Percentiles rank a stretch among this genome's conserved stretches.
Conservation (phyloP, 139 green algal genomes). For the Chlamydomonas urium region DNA sequence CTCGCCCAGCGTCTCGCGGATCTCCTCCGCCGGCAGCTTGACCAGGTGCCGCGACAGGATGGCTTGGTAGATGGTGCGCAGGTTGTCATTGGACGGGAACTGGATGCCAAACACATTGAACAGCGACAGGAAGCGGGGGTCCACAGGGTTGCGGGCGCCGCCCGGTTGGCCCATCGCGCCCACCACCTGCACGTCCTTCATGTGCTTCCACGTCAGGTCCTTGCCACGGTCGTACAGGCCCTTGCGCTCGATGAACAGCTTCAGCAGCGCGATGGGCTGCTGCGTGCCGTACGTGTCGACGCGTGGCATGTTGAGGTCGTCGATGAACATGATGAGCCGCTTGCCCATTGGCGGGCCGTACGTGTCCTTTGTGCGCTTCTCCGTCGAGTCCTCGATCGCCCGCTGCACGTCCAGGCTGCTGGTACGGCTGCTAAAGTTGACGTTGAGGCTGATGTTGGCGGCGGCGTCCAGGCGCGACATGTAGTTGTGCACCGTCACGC, state of each 20-base stretch:
- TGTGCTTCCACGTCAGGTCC: slow-evolving; percentile 87
- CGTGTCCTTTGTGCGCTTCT: slow-evolving; percentile 83
- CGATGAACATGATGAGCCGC: slow-evolving; percentile 72
- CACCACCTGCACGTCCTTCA: slow-evolving; percentile 83
- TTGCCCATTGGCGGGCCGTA: slow-evolving; percentile 78
- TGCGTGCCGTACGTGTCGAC: slow-evolving; percentile 80
- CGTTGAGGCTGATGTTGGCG: slow-evolving; percentile 56
- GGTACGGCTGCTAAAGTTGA: slow-evolving; percentile 74
- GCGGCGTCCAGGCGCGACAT: slow-evolving; percentile 41
- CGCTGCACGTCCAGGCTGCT: slow-evolving; percentile 63
- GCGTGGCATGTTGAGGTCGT: slow-evolving; percentile 83
- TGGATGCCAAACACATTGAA: slow-evolving; percentile 84
- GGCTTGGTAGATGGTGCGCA: slow-evolving; percentile 74
- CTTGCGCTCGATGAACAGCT: slow-evolving; percentile 71
- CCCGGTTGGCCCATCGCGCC: slow-evolving; percentile 83
- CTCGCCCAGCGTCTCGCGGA: slow-evolving; percentile 39
- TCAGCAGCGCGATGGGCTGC: slow-evolving; percentile 81
- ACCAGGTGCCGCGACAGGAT: slow-evolving; percentile 61
- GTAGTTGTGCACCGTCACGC: slow-evolving; percentile 68
- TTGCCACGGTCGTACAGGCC: slow-evolving; percentile 82
- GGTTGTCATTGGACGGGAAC: slow-evolving; percentile 65
- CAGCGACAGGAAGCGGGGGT: slow-evolving; percentile 79
- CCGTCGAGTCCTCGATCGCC: slow-evolving; percentile 64
- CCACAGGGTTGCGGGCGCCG: slow-evolving; percentile 76
- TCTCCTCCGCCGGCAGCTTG: slow-evolving; percentile 49